Conservation (phyloP, 805 yeast genomes). For the Yarrowia yakushimensis region DNA sequence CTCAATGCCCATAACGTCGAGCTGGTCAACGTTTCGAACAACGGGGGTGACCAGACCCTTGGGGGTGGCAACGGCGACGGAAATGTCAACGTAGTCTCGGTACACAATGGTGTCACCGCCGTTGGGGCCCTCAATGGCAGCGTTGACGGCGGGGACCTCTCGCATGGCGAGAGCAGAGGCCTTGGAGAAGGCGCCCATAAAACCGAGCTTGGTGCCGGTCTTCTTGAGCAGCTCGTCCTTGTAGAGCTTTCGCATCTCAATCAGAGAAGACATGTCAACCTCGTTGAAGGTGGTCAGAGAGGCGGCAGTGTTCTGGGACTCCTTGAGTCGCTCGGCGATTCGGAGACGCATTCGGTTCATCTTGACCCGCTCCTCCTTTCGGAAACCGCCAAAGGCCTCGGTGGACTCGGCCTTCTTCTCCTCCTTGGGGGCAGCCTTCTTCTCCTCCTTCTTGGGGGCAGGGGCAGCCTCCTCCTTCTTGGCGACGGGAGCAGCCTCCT, state of each 20-base stretch:
- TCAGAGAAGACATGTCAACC: conserved; percentile 88
- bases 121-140: conserved; percentile 70
- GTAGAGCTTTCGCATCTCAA: conserved; percentile 93
- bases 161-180: conserved; percentile 90
- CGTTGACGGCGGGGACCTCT: conserved; percentile 93
- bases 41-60: conserved; percentile 98
- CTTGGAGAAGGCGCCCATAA: conserved; percentile 97
- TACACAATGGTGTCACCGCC: conserved; percentile 86
- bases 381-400: conserved; percentile 53
- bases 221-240: conserved; percentile 94
- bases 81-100: conserved; percentile 94
- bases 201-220: conserved; percentile 92
- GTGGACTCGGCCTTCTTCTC: conserved; percentile 35
- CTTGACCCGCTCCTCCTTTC: conserved; percentile 87
- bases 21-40: conserved; percentile 92
- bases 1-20: conserved; percentile 84
- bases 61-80: conserved; percentile 98
- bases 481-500: conserved; percentile 38
- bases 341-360: conserved; percentile 99
- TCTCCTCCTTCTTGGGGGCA: conserved; percentile 28
- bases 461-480: conserved; percentile 26
- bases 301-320: conserved; percentile 98
- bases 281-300: conserved; percentile 97
- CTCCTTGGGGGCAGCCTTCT: conserved; percentile 31
- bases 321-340: conserved; percentile 98